Conservation (phyloP, 2,329 filamentous ascomycete genomes). For the Tolypocladium pustulatum region DNA sequence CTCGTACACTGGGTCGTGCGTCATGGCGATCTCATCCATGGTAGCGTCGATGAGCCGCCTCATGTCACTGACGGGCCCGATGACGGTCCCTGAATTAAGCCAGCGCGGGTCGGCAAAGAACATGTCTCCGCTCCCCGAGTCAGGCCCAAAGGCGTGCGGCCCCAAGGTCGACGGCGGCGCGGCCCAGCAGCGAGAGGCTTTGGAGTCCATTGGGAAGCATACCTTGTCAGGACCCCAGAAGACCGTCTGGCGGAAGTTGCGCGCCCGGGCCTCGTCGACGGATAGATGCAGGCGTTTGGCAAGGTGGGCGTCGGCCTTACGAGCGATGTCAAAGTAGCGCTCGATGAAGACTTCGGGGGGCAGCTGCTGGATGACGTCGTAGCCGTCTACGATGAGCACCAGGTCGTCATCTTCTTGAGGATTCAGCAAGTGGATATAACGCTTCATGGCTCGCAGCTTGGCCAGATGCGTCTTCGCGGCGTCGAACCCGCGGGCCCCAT, state of each 20-base stretch:
- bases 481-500: constrained; percentile 22
- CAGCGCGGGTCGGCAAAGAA: constrained; percentile 24
- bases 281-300: constrained; percentile 34
- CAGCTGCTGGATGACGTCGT: constrained; percentile 56
- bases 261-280: constrained; percentile 16
- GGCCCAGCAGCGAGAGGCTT: constrained; percentile 27
- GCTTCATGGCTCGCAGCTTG: constrained; percentile 24
- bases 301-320: constrained; percentile 42
- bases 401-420: constrained; percentile 41
- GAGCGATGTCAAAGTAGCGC: constrained; percentile 46
- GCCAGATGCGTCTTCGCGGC: constrained; percentile 26
- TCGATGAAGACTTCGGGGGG: constrained; percentile 51
- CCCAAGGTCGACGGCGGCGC: constrained; percentile 24
- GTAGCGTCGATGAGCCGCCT: constrained; percentile 14
- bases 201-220: constrained; percentile 27
- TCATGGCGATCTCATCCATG: constrained; percentile 19
- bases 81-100: constrained; percentile 36
- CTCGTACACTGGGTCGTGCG: constrained; percentile 19
- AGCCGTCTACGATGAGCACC: constrained; percentile 51
- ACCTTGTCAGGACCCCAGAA: constrained; percentile 35
- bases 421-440: constrained; percentile 20
- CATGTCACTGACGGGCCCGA: constrained; percentile 25
- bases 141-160: constrained; percentile 22
- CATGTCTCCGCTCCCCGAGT: constrained; percentile 20
- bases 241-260: constrained; percentile 25